Percentiles rank a stretch among this genome's conserved stretches.
phyloP scores from a whole-genome alignment of 2,329 filamentous ascomycete genomes.

The Alternaria arbusti region DNA sequence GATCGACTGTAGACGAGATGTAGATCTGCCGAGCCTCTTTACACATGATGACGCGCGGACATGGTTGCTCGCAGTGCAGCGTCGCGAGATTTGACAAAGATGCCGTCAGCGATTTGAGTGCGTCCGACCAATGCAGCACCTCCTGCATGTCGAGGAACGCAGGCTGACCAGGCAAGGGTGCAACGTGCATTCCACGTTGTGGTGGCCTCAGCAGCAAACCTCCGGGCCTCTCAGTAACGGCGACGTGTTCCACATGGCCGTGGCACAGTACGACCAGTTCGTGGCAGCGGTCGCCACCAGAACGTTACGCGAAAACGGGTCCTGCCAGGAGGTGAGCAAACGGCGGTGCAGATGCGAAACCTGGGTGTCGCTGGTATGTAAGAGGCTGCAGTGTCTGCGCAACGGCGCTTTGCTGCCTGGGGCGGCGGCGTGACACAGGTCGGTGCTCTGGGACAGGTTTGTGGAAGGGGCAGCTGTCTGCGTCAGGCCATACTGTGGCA shows the following conservation, averaged over 20 bases:
- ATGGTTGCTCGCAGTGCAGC: not conserved
- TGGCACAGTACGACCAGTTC: constrained; percentile 20
- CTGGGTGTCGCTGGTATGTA: constrained; percentile 15
- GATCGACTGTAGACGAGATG: constrained; percentile 17
- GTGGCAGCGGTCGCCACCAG: constrained; percentile 19
- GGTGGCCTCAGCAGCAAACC: constrained; percentile 34
- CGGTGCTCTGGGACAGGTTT: constrained; percentile 18
- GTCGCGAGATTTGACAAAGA: constrained; percentile 3
- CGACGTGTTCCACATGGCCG: constrained; percentile 25
- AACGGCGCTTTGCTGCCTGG: constrained; percentile 20
- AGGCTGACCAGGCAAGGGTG: constrained; percentile 34
- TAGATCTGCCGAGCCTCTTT: constrained; percentile 20
- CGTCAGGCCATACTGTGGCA: constrained; percentile 14
- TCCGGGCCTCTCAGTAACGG: constrained; percentile 36
- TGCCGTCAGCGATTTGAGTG: constrained; percentile 3
- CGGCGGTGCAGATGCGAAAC: constrained; percentile 39
- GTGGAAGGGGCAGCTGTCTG: constrained; percentile 13
- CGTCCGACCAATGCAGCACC: not conserved
- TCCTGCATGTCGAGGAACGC: constrained; percentile 12
- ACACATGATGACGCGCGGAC: constrained; percentile 16
- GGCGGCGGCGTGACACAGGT: constrained; percentile 18
- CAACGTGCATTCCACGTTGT: constrained; percentile 46
- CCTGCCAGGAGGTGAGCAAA: constrained; percentile 28
- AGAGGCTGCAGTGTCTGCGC: constrained; percentile 14
- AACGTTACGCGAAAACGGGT: constrained; percentile 42